These are phyloP conservation scores for Syzygium aqueum DNA, from an alignment of 345 rosid genomes.

Conservation along the genomic window DNA sequence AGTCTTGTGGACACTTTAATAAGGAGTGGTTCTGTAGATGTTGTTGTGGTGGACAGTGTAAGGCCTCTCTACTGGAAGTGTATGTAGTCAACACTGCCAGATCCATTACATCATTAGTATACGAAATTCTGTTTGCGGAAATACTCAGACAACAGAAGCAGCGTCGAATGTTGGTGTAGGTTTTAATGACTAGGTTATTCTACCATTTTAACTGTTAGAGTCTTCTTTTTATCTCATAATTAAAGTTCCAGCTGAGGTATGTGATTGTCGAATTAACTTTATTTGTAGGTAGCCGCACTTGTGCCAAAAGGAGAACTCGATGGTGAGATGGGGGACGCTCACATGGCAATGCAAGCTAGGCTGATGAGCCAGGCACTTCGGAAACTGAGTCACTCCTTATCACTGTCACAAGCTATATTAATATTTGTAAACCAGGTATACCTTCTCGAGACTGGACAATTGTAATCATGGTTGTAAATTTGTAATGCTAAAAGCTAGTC, in stretches of 20 bases:
- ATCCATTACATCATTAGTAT: background rate
- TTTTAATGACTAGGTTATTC: background rate
- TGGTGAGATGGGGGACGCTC: constrained; percentile 99
- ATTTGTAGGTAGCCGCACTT: constrained; percentile 79
- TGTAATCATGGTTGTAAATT: background rate
- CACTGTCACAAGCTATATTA: constrained; percentile 65
- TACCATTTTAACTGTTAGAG: background rate
- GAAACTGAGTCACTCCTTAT: constrained; percentile 85
- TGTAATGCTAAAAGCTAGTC: background rate
- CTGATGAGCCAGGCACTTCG: constrained; percentile 98
- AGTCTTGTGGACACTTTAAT: constrained; percentile 89
- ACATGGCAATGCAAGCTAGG: constrained; percentile 99
- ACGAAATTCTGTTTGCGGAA: background rate
- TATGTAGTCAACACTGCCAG: background rate
- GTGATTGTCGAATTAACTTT: background rate
- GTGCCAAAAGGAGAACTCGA: constrained; percentile 97
- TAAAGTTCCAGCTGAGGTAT: background rate
- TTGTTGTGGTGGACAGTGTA: constrained; percentile 96
- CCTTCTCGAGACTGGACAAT: background rate
- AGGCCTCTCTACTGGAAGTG: constrained; percentile 9
- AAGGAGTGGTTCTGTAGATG: constrained; percentile 93
- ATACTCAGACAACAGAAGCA: background rate
- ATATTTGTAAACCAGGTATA: constrained; percentile 79
- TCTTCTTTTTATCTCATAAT: background rate
- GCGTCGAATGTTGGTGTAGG: background rate